phyloP scores from a whole-genome alignment of 78 protist species.

The Chrysochromulina parva region DNA sequence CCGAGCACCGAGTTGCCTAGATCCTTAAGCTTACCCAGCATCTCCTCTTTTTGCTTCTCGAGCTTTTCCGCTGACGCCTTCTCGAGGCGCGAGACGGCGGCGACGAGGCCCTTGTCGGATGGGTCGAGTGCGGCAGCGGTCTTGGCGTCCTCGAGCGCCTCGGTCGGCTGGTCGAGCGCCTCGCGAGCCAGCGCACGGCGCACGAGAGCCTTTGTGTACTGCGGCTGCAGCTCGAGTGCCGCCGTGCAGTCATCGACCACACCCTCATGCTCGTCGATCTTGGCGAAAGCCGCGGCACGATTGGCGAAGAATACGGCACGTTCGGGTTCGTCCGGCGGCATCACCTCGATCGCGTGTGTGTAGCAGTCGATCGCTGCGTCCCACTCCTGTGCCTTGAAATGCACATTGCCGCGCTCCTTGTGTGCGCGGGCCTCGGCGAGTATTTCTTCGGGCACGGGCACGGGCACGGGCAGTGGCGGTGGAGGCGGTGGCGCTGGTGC shows the following conservation, averaged over 20 bases:
- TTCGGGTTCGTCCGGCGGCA: background rate
- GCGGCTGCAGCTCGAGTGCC: background rate
- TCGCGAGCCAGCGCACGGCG: conserved; percentile 28
- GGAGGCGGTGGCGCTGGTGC: too few species aligned
- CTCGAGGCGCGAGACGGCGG: conserved; percentile 36
- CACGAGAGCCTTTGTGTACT: background rate
- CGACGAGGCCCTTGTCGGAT: background rate
- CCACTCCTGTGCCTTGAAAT: background rate
- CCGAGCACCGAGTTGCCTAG: conserved; percentile 86
- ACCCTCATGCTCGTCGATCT: background rate
- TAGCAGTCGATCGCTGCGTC: background rate
- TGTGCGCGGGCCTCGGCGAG: too few species aligned
- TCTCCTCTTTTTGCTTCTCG: conserved; percentile 64
- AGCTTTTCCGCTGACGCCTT: background rate
- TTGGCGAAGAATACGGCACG: background rate
- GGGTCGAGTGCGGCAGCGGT: background rate
- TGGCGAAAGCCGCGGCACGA: conserved; percentile 15
- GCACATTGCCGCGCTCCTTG: background rate
- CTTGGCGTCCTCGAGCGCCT: conserved; percentile 8
- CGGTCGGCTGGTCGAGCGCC: background rate
- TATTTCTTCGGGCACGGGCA: too few species aligned
- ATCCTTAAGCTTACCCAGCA: conserved; percentile 75
- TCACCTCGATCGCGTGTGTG: background rate
- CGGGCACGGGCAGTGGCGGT: too few species aligned
- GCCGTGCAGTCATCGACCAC: background rate